Evolutionary conservation across 163 green algal species (phyloP), one percentile per base, ranked within the genome.

Genomic region (Chlamydomonas reinhardtii): DNA sequence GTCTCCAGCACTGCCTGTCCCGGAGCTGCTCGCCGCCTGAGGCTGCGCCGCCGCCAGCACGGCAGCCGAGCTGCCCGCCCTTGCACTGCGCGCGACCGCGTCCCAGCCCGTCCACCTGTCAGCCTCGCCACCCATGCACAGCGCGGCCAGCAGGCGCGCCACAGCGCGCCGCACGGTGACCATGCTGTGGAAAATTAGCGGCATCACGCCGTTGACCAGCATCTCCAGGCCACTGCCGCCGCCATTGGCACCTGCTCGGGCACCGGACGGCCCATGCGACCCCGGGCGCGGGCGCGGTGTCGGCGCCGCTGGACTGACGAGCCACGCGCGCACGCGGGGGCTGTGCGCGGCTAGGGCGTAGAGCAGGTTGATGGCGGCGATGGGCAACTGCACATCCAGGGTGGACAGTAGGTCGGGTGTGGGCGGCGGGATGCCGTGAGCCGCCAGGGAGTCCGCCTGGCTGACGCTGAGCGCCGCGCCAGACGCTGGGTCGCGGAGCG

Each of bases 361-460:
- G 70, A 94, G 84, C 84, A 95, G 87, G 74, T 93, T 89, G 64
- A 92, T 52, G 29, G 74, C 84, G 22, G 92, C 88, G 29, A 90
- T 37, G 0, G 88, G 87, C 62, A 95, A 88, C 84, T 93, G 88
- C 76, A 94, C 85, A 74, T 93, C 90, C 65, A 91, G 85, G n/a
- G 78, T 75, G 43, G 72, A 82, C 4, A 88, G 75, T 5, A 85
- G 61, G 82, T 87, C 82, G 37, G 72, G 82, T 2, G 61, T 43
- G 35, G 82, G 82, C 61, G 82, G 82, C 0, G 39, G 3, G 22
- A 76, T 68, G 54, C 48, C 73, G 35, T 64, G 68, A 14, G 29
- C 37, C 4, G 73, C 62, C 32, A 72, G 86, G 16, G 52, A 20
- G 27, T 20, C 65, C n/a, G 54, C 31, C 65, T 71, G 52, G 43